Conservation (phyloP, 352 stramenopile genomes). For the Pythium insidiosum region DNA sequence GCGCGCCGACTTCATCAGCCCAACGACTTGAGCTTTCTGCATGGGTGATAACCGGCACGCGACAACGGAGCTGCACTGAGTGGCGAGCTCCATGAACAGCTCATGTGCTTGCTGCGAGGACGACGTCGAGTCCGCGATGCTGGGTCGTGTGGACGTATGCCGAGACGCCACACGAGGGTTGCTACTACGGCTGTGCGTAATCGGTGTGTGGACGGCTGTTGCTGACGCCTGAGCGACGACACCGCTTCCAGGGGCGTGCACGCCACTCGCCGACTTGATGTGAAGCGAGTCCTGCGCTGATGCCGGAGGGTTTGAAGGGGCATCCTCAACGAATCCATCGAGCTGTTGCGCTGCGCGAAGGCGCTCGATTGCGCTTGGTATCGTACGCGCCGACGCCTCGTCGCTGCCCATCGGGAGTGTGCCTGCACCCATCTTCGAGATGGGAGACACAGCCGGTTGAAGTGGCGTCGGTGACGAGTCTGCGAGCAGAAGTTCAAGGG, state of each 20-base stretch:
- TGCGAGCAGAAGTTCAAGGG: slow-evolving; percentile 59
- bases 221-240: too few relatives aligned
- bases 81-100: slow-evolving; percentile 78
- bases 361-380: too few relatives aligned
- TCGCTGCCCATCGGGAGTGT: not conserved
- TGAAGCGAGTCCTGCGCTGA: slow-evolving; percentile 30
- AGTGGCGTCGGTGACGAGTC: too few relatives aligned
- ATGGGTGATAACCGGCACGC: slow-evolving; percentile 85
- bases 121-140: slow-evolving; percentile 19
- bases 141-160: slow-evolving; percentile 28
- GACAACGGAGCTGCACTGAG: slow-evolving; percentile 81
- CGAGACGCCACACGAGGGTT: slow-evolving; percentile 16
- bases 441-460: slow-evolving; percentile 9
- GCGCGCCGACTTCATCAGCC: slow-evolving; percentile 85
- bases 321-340: slow-evolving; percentile 20
- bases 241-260: slow-evolving; percentile 7
- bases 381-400: not conserved
- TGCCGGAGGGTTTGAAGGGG: slow-evolving; percentile 4
- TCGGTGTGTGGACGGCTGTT: not conserved
- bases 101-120: slow-evolving; percentile 31
- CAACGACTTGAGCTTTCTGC: slow-evolving; percentile 91
- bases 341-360: slow-evolving; percentile 9
- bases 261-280: slow-evolving; percentile 36
- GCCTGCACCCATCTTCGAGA: not conserved
- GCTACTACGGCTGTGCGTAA: slow-evolving; percentile 1